Conservation (phyloP, 306 rosid species). For the Acmispon strigosus region DNA sequence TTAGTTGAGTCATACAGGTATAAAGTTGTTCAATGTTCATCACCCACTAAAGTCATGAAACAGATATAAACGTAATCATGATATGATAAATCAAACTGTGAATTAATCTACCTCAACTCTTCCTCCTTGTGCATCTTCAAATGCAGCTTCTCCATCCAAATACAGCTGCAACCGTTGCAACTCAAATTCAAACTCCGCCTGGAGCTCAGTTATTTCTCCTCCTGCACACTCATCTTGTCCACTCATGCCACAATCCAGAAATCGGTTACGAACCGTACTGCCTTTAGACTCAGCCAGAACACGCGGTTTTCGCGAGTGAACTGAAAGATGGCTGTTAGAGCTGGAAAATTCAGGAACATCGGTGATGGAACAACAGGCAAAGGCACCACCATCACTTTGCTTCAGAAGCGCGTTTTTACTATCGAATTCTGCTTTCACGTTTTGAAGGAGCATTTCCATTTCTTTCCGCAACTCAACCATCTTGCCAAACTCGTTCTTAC, state of each 20-base stretch:
- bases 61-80: neutral
- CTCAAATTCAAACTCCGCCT: constrained; percentile 74
- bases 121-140: constrained; percentile 27
- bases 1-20: neutral
- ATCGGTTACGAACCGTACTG: constrained; percentile 13
- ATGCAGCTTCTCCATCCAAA: constrained; percentile 52
- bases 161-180: constrained; percentile 61
- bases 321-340: constrained; percentile 32
- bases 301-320: constrained; percentile 27
- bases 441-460: constrained; percentile 68
- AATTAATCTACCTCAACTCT: constrained; percentile 37
- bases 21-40: neutral
- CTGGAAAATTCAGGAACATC: constrained; percentile 44
- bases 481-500: constrained; percentile 61
- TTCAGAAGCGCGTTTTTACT: constrained; percentile 24
- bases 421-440: constrained; percentile 43
- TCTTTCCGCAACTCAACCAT: constrained; percentile 65
- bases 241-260: constrained; percentile 10
- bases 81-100: neutral
- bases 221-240: constrained; percentile 36
- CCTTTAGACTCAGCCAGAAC: constrained; percentile 26
- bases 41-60: neutral
- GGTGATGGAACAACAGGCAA: constrained; percentile 42
- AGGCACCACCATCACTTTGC: constrained; percentile 16
- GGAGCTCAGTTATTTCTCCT: constrained; percentile 58